Evolutionary conservation across 169 alveolate species (phyloP).

Genomic region (Plasmodium malariae): DNA sequence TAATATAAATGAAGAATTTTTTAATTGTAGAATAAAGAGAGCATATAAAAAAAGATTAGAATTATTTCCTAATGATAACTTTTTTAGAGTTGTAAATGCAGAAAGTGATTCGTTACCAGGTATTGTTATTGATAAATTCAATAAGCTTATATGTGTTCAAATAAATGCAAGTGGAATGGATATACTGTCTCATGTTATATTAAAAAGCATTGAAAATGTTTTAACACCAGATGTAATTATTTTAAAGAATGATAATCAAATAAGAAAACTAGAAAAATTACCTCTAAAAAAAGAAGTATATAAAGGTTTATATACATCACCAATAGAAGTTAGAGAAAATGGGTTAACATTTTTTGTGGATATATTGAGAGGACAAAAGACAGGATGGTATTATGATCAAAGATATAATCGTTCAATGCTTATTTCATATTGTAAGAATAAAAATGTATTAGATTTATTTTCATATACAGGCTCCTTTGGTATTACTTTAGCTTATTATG

Average conservation of each 20-base stretch:
- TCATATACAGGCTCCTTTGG: constrained; percentile 80
- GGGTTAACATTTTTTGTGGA: constrained; percentile 79
- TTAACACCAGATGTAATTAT: constrained; percentile 59
- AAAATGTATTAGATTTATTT: constrained; percentile 76
- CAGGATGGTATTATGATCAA: constrained; percentile 81
- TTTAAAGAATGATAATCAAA: constrained; percentile 67
- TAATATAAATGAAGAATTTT: constrained; percentile 64
- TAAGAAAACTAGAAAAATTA: constrained; percentile 73
- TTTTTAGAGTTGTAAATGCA: constrained; percentile 78
- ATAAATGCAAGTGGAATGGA: constrained; percentile 80
- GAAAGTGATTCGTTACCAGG: constrained; percentile 81
- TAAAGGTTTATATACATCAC: constrained; percentile 68
- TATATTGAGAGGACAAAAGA: constrained; percentile 76
- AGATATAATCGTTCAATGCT: constrained; percentile 77
- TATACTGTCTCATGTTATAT: constrained; percentile 38
- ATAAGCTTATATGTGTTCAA: constrained; percentile 47
- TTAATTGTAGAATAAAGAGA: constrained; percentile 47
- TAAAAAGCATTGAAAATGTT: constrained; percentile 59
- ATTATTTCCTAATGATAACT: constrained; percentile 60
- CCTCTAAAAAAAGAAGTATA: constrained; percentile 63
- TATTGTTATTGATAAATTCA: constrained; percentile 76
- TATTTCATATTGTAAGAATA: constrained; percentile 59
- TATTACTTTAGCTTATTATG: constrained; percentile 79
- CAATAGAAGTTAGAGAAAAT: constrained; percentile 77
- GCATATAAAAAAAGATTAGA: constrained; percentile 73